phyloP scores from a whole-genome alignment of 371 early-diverging fungal genomes.

The Syncephalastrum contaminatum region DNA sequence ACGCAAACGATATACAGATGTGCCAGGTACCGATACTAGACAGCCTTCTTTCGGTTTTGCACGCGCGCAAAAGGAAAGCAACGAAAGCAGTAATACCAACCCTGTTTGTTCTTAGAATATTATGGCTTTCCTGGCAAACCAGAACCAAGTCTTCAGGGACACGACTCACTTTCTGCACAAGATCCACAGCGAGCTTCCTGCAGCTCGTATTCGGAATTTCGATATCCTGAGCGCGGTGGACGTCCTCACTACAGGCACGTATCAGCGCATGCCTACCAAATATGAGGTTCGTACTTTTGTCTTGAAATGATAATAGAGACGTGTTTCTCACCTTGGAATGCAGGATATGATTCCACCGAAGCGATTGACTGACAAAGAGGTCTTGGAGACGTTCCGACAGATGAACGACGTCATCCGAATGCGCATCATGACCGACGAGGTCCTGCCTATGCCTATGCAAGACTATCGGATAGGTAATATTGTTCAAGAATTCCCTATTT shows the following conservation, averaged over 20 bases:
- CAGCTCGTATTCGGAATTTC: conserved; percentile 72
- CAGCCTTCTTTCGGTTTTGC: not conserved
- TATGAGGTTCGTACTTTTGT: conserved; percentile 30
- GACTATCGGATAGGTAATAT: conserved; percentile 50
- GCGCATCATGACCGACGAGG: conserved; percentile 64
- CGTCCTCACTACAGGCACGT: conserved; percentile 72
- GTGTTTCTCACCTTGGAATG: not conserved
- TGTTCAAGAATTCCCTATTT: not conserved
- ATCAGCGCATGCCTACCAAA: conserved; percentile 66
- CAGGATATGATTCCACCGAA: conserved; percentile 55
- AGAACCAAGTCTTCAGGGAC: conserved; percentile 66
- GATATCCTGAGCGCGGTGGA: conserved; percentile 77
- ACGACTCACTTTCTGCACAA: conserved; percentile 70
- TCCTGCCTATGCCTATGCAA: conserved; percentile 64
- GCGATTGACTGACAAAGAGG: conserved; percentile 54
- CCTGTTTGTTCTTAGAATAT: conserved; percentile 45
- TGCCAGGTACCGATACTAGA: conserved; percentile 55
- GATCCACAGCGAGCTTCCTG: conserved; percentile 60
- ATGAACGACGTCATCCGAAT: conserved; percentile 72
- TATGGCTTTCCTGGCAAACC: conserved; percentile 70
- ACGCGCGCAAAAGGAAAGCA: not conserved
- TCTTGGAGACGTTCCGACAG: conserved; percentile 52
- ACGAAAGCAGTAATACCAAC: not conserved
- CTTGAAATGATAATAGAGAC: too few species aligned
- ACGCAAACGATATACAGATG: conserved; percentile 71